Base-by-base conservation (phyloP, 1,284 basidiomycete genomes). In the Boletellus dicymbophilus region DNA sequence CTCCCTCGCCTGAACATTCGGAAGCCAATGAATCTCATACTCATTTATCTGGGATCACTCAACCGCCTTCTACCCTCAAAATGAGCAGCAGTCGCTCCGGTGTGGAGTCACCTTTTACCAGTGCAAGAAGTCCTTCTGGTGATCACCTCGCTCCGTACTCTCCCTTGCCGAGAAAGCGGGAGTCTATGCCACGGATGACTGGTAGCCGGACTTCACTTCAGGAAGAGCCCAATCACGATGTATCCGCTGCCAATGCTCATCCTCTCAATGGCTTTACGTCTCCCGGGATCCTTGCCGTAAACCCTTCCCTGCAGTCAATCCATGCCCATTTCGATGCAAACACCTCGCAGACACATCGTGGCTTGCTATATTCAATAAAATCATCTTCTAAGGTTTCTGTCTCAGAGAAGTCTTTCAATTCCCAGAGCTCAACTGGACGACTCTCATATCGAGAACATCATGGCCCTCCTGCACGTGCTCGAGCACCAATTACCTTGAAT, bases 401-500 rank as follows among this genome's bases (percentile, higher is more conserved):
- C 13, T 58, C 65, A 15, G 53, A 39, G 26, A 51, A 12, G 7
- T 63, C 66, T 12, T 22, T 1, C 12, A 34, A 31, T 27, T 61
- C 65, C 53, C 33, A 39, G 41, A 37, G 25, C 16, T 61, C 63
- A 4, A 16, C n/a, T 6, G 63, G 62, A 6, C 57, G 62, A 27
- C 43, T 51, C 1, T 65, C 60, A 12, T 65, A 65, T 45, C 62
- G 62, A 37, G 47, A 42, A 8, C 44, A 69, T 46, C 58, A 3
- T 20, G 64, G 58, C 1, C 47, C 54, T 16, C 41, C 42, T 37
- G 50, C 56, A 28, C 55, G 48, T 26, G 15, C 26, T 38, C 53
- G 52, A 26, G 52, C 49, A 0, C 53, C 54, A 26, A 37, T 13
- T 16, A 18, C 28, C 4, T n/a, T n/a, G n/a, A 34, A 42, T 7